Conservation (phyloP, 305 asterid genomes). For the Plantago coronopus region DNA sequence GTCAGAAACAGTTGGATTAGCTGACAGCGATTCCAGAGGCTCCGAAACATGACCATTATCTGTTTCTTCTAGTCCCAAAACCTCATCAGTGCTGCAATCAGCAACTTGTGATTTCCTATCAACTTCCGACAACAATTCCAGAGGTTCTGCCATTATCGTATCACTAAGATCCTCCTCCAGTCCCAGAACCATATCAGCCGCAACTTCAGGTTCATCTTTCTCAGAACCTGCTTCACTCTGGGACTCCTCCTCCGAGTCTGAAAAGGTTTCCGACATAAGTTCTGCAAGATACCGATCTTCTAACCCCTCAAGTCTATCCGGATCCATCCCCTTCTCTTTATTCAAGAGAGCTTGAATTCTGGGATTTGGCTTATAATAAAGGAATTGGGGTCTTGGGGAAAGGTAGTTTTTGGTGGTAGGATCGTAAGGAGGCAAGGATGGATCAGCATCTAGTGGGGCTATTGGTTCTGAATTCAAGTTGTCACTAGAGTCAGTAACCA, state of each 20-base stretch:
- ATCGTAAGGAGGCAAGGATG: constrained; percentile 69
- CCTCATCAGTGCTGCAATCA: constrained; percentile 29
- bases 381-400: constrained; percentile 88
- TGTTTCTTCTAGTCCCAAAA: constrained; percentile 16
- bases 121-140: constrained; percentile 39
- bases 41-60: constrained; percentile 22
- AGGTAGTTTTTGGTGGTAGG: constrained; percentile 68
- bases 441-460: constrained; percentile 80
- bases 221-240: constrained; percentile 29
- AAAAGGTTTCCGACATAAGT: constrained; percentile 38
- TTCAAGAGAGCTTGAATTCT: constrained; percentile 47
- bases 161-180: constrained; percentile 20
- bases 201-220: constrained; percentile 32
- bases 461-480: constrained; percentile 29
- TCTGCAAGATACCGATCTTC: constrained; percentile 44
- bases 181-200: constrained; percentile 25
- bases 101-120: constrained; percentile 38
- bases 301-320: constrained; percentile 28
- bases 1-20: constrained; percentile 7
- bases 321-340: constrained; percentile 36
- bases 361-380: constrained; percentile 72
- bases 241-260: constrained; percentile 54
- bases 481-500: constrained; percentile 29
- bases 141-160: constrained; percentile 11
- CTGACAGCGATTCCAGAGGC: constrained; percentile 28